Base-by-base conservation (phyloP, 768 basidiomycete genomes). In the Sutorius australiensis region DNA sequence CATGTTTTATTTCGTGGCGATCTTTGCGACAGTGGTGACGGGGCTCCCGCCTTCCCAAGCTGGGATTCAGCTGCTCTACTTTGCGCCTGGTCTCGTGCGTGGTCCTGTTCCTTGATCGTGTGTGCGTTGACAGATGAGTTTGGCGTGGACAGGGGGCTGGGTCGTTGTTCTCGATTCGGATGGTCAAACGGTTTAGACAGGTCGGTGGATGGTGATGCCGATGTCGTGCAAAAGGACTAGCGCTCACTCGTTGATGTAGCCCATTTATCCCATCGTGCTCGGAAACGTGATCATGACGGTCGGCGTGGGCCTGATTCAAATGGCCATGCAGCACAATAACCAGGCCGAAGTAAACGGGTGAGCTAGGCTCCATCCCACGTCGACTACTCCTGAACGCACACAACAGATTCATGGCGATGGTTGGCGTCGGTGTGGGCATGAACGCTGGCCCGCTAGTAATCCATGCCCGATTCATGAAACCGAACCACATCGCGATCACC, bases 1-100 rank as follows among this genome's bases (percentile, higher is more conserved):
- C 46, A 74, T 75, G 71, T 79, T 80, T 62, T 81, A 81, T 60
- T 80, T 81, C 55, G 69, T 80, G 39, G 70, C 79, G 0, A 77
- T 80, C 46, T 80, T 81, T 64, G 73, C 77, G 64, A 73, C 72
- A 19, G 67, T 78, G 59, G 78, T 77, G n/a, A 64, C 65, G 27
- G 75, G 74, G 6, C 61, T 71, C 30, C 65, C 72, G 12, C 62
- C 77, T n/a, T 62, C 66, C 17, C 62, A 70, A 40, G 69, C 76
- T 19, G 80, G 79, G 32, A 65, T 73, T 27, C 78, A 80, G 59
- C 55, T 80, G n/a, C 60, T 80, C n/a, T 80, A 74, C 60, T 78
- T 80, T 50, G 69, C 77, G 1, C 80, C 80, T 11, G 79, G 80
- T 38, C 57, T 77, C 58, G 77, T 77, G 46, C 54, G 74, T 53